phyloP scores from a whole-genome alignment of 1,284 basidiomycete genomes.

The Paramarasmius palmivorus region DNA sequence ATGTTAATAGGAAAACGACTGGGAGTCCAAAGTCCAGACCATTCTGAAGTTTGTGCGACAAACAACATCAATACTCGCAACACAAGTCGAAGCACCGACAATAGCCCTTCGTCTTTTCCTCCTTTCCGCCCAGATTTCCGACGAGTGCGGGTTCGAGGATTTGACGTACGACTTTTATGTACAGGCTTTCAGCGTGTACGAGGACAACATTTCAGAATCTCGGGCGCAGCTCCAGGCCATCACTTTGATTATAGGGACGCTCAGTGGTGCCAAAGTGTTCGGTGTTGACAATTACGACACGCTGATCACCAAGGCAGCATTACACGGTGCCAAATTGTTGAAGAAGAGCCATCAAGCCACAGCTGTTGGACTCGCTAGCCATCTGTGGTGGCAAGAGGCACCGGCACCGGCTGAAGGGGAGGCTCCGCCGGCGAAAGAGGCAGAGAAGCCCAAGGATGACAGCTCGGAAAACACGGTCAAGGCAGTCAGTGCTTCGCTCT shows the following conservation, averaged over 20 bases:
- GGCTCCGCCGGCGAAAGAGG: constrained; percentile 30
- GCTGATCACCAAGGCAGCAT: constrained; percentile 91
- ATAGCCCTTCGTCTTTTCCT: constrained; percentile 91
- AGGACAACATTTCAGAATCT: constrained; percentile 92
- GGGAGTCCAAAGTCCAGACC: constrained; percentile 77
- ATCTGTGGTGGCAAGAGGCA: constrained; percentile 94
- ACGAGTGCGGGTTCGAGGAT: constrained; percentile 92
- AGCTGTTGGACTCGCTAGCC: constrained; percentile 91
- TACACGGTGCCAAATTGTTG: constrained; percentile 90
- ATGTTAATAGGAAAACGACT: constrained; percentile 82
- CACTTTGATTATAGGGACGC: constrained; percentile 85
- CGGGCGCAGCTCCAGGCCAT: constrained; percentile 93
- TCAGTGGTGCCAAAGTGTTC: constrained; percentile 85
- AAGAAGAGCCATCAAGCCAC: constrained; percentile 97
- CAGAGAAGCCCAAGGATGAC: constrained; percentile 44
- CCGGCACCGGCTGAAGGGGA: constrained; percentile 39
- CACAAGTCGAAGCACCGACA: constrained; percentile 87
- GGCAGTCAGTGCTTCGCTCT: constrained; percentile 48
- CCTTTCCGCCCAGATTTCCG: constrained; percentile 90
- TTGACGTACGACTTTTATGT: constrained; percentile 95
- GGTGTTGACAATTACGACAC: constrained; percentile 93
- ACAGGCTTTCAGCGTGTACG: constrained; percentile 93
- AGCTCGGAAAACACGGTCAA: constrained; percentile 46
- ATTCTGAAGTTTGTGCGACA: constrained; percentile 94
- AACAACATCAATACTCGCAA: constrained; percentile 86